Percentiles rank a stretch among this genome's conserved stretches.
Conservation (phyloP, 495 filamentous ascomycete genomes). For the Neurospora sp. region DNA sequence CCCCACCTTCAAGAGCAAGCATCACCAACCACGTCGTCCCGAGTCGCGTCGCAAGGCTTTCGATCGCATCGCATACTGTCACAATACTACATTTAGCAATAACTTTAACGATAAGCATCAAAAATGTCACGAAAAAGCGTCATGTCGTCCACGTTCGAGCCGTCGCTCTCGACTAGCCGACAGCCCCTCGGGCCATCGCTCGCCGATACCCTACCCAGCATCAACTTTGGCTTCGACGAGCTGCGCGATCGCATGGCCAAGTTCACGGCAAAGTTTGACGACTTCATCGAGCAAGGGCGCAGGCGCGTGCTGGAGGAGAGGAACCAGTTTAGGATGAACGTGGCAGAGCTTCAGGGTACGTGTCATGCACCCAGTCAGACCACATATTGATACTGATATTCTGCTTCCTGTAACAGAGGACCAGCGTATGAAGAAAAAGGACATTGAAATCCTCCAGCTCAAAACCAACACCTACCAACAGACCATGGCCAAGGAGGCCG, state of each 20-base stretch:
- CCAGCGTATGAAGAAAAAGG: constrained; percentile 75
- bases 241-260: constrained; percentile 88
- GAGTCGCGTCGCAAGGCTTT: background rate
- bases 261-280: constrained; percentile 85
- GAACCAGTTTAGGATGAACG: constrained; percentile 84
- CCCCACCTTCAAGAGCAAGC: background rate
- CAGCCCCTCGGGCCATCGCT: constrained; percentile 42
- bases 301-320: constrained; percentile 84
- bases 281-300: constrained; percentile 82
- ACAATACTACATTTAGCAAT: background rate
- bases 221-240: constrained; percentile 95
- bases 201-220: constrained; percentile 74
- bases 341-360: constrained; percentile 81
- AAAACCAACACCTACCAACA: constrained; percentile 70
- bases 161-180: constrained; percentile 67
- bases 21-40: background rate
- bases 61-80: background rate
- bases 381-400: background rate
- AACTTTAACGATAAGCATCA: constrained; percentile 1
- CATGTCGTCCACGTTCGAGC: constrained; percentile 67
- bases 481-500: constrained; percentile 73
- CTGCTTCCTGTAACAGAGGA: constrained; percentile 50
- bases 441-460: constrained; percentile 73
- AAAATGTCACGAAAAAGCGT: constrained; percentile 7
- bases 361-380: background rate